Percentiles rank a stretch among this genome's conserved stretches.
phyloP scores from a whole-genome alignment of 75 land plant genomes.

The Cunninghamia lanceolata region DNA sequence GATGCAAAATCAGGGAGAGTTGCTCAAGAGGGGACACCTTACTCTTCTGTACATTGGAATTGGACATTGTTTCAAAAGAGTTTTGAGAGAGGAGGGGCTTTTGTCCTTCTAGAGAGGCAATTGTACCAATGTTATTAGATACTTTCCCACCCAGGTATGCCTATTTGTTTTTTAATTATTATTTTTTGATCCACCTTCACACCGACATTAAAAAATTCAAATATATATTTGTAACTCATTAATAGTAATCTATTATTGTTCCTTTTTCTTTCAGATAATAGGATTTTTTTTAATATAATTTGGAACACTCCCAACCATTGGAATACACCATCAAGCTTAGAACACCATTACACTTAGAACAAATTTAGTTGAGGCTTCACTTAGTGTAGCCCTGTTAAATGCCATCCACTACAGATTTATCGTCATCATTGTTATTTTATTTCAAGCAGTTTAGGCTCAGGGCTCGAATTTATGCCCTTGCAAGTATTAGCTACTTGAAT shows the following conservation, averaged over 20 bases:
- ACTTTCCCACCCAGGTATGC: constrained; percentile 85
- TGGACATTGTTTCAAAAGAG: constrained; percentile 52
- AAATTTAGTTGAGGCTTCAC: too few species aligned
- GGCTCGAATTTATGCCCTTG: neutral
- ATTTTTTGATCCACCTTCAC: neutral
- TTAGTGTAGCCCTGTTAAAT: neutral
- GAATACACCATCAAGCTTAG: neutral
- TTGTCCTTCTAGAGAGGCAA: constrained; percentile 82
- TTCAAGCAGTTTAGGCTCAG: neutral
- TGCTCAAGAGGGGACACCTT: constrained; percentile 57
- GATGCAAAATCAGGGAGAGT: constrained; percentile 78
- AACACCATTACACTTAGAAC: neutral
- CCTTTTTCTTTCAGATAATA: neutral
- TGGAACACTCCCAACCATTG: neutral
- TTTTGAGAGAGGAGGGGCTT: constrained; percentile 69
- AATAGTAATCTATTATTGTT: neutral
- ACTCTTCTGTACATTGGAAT: constrained; percentile 57
- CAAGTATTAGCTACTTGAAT: neutral
- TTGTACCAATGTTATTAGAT: constrained; percentile 75
- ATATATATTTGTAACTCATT: neutral
- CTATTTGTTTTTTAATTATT: neutral
- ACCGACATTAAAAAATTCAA: neutral
- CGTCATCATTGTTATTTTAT: too few species aligned
- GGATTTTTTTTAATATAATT: neutral
- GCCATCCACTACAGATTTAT: neutral